These are phyloP conservation scores for Rubia tinctorum DNA, from an alignment of 305 asterid species.

Conservation along the genomic window DNA sequence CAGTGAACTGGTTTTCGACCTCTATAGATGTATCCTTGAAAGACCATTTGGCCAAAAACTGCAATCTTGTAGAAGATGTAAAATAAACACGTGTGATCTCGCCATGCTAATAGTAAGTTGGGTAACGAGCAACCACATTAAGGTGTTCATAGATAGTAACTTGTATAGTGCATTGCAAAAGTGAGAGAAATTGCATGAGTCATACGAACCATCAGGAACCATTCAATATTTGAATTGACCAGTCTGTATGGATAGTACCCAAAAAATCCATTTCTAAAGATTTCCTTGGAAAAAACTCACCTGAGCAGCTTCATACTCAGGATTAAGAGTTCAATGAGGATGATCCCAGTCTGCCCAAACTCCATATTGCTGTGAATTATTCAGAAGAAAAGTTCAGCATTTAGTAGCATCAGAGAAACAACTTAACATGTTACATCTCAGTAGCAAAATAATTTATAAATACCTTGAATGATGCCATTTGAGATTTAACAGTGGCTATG, in stretches of 20 bases:
- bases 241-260: neutral
- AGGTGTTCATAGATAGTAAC: neutral
- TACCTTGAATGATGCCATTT: conserved; percentile 97
- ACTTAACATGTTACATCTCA: neutral
- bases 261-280: conserved; percentile 13
- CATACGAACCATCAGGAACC: conserved; percentile 9
- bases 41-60: conserved; percentile 92
- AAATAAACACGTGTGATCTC: neutral
- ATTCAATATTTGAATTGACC: neutral
- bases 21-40: conserved; percentile 86
- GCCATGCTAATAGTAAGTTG: conserved; percentile 9
- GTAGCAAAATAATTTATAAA: conserved; percentile 17
- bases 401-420: neutral
- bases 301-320: conserved; percentile 99
- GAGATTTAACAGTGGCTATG: conserved; percentile 79
- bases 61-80: conserved; percentile 55
- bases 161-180: neutral
- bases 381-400: conserved; percentile 12
- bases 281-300: conserved; percentile 31
- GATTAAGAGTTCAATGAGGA: conserved; percentile 97
- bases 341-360: conserved; percentile 98
- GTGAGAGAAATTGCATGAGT: neutral
- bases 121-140: neutral
- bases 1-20: conserved; percentile 99
- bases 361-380: conserved; percentile 68